Evolutionary conservation across 345 rosid species (phyloP), one percentile per base, ranked within the genome.

Genomic region (Mallotus nudiflorus): DNA sequence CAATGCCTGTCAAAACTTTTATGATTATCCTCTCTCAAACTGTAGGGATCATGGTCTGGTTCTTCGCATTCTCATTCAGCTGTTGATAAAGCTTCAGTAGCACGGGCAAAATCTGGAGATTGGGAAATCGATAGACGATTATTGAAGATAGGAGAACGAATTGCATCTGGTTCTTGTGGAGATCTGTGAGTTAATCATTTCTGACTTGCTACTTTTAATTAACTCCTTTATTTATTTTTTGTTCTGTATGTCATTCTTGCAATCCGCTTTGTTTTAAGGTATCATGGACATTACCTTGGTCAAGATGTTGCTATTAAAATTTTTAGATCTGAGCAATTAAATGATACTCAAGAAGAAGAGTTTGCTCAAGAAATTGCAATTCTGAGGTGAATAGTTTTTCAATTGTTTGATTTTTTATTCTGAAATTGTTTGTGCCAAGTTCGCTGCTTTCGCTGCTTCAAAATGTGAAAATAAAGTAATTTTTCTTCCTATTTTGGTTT

Each of bases 261-360:
- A 53, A 71, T 35, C 62, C 53, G 39, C n/a, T 63, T 55, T 39
- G 54, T 75, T 27, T 60, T 19, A 73, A 89, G 96, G 81, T 81
- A 80, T 74, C 84, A 66, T 35, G 92, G 92, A 67, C 67, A 78
- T 76, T 89, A 86, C 82, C 77, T 79, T 73, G 91, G 89, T 72
- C 87, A 86, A 81, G 92, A 87, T 79, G 96, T 89, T 65, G 96
- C 92, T 24, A 50, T 89, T 63, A 89, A 89, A 77, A 66, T 86
- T 62, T 85, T 89, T 65, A 82, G 87, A 77, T 77, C 91, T 58
- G 92, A 84, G 76, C 85, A 85, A 66, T 68, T 89, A 70, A 86
- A 72, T 67, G 82, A 70, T 77, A 70, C 86, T 59, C 68, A 82
- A 69, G 84, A 79, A 73, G 82, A 80, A 11, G 90, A 87, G 73